Percentiles rank a stretch among this genome's conserved stretches.
These are phyloP conservation scores for Zopfochytrium polystomum DNA, from an alignment of 371 early-diverging fungal species.

Conservation along the genomic window DNA sequence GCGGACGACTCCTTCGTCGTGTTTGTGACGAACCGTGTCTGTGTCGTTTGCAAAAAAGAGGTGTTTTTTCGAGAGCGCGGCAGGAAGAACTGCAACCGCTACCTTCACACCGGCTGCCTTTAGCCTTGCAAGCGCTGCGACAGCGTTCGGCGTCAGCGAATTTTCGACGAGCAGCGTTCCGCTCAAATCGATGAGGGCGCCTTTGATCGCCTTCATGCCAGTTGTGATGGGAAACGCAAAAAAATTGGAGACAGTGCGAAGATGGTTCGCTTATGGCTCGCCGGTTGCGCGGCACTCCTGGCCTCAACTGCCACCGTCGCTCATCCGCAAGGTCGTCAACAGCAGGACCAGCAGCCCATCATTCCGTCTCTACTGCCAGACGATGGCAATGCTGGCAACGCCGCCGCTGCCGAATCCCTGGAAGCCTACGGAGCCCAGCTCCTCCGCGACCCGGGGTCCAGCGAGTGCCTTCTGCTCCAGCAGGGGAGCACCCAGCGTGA, in stretches of 20 bases:
- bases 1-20: constrained; percentile 73
- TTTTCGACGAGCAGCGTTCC: constrained; percentile 76
- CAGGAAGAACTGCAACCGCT: constrained; percentile 1
- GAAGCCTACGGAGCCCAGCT: not conserved
- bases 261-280: no score
- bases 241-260: not conserved
- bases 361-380: no score
- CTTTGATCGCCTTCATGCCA: constrained; percentile 38
- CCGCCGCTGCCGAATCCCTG: no score
- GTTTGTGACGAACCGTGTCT: constrained; percentile 69
- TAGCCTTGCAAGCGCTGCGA: constrained; percentile 63
- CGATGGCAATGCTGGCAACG: no score
- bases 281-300: no score
- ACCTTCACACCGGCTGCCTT: constrained; percentile 59
- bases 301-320: no score
- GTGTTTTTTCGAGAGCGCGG: constrained; percentile 1
- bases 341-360: no score
- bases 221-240: not conserved
- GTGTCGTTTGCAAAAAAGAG: not conserved
- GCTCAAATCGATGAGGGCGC: constrained; percentile 72
- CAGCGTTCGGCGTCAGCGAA: constrained; percentile 64
- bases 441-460: not conserved
- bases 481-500: not conserved
- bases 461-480: not conserved
- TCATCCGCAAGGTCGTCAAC: no score